Conservation (phyloP, 163 green algal species). For the Volvox carteri region DNA sequence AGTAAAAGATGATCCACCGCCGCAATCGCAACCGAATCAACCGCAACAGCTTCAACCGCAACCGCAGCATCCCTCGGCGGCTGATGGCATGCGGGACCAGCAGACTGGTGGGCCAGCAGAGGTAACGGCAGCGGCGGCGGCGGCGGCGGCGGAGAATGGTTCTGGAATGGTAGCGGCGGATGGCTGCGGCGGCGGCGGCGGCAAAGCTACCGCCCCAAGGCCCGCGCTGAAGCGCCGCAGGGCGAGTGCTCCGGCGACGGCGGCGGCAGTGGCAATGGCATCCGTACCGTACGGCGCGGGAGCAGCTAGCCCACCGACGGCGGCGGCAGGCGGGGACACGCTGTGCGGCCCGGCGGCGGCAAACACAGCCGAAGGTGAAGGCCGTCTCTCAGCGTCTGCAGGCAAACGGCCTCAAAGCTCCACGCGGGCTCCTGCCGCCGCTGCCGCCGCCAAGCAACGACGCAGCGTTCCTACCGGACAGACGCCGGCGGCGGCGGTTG, state of each 20-base stretch:
- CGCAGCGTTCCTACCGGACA: not conserved
- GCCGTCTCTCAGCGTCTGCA: too few relatives aligned
- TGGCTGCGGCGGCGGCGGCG: not conserved
- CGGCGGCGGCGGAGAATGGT: not conserved
- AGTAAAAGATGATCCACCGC: not conserved
- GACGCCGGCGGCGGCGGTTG: not conserved
- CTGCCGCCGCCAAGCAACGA: constrained; percentile 2
- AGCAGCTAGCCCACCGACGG: not conserved
- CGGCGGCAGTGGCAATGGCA: not conserved
- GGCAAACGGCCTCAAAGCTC: too few relatives aligned
- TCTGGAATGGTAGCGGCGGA: not conserved
- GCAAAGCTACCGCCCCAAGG: not conserved
- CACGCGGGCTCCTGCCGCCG: too few relatives aligned
- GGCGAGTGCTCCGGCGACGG: constrained; percentile 28
- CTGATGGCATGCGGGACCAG: too few relatives aligned
- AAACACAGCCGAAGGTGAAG: too few relatives aligned
- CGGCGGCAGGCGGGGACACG: too few relatives aligned
- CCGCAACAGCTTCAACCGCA: not conserved
- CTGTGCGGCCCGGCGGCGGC: not conserved
- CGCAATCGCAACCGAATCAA: not conserved
- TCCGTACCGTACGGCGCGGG: not conserved
- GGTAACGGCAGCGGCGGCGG: not conserved
- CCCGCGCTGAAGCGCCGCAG: constrained; percentile 12
- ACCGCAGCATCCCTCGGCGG: not conserved
- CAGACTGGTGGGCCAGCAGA: not conserved